Conservation (phyloP, 139 green algal species). For the Yamagishiella unicocca region DNA sequence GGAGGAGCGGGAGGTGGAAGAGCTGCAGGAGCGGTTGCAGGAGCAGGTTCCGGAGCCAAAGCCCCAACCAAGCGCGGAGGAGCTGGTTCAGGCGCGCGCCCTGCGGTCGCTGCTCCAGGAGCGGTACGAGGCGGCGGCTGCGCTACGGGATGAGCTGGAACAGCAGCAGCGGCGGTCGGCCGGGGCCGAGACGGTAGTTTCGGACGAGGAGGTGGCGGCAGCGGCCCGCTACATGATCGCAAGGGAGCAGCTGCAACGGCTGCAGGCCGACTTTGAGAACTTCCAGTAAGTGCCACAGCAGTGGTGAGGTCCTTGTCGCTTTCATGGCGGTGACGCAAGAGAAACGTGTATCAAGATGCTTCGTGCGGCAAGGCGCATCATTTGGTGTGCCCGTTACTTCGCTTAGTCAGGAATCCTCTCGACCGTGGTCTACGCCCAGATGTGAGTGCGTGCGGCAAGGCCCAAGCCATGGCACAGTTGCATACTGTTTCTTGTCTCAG, state of each 20-base stretch:
- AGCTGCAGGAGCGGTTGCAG: background rate
- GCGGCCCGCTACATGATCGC: background rate
- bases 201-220: background rate
- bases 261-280: constrained; percentile 41
- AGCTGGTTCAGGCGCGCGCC: background rate
- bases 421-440: too few species aligned
- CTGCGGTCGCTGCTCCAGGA: constrained; percentile 40
- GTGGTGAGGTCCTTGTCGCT: too few species aligned
- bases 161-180: background rate
- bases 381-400: too few species aligned
- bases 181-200: background rate
- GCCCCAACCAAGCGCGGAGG: background rate
- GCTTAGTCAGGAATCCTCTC: too few species aligned
- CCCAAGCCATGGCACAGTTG: background rate
- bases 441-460: too few species aligned
- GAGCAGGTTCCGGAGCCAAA: background rate
- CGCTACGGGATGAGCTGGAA: background rate
- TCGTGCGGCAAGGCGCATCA: too few species aligned
- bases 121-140: constrained; percentile 27
- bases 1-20: background rate
- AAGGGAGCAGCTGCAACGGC: constrained; percentile 26
- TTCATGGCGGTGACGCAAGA: too few species aligned
- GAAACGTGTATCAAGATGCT: too few species aligned
- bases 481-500: too few species aligned
- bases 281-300: constrained; percentile 39